Percentiles rank a stretch among this genome's conserved stretches.
These are phyloP conservation scores for Coemansia sp. DNA, from an alignment of 192 early-diverging fungal genomes.

Conservation along the genomic window DNA sequence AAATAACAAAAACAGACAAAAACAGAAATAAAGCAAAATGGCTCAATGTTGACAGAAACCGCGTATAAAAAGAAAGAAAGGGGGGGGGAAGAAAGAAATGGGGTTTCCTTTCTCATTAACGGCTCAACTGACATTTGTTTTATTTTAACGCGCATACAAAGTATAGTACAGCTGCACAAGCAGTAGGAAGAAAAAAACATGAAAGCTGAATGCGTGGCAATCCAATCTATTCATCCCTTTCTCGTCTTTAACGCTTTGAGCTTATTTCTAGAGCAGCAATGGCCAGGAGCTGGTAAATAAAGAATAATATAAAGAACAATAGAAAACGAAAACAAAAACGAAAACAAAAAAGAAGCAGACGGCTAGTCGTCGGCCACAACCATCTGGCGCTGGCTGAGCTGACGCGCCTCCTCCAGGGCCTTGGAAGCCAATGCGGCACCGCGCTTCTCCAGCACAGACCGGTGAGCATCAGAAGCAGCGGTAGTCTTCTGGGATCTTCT, in stretches of 20 bases:
- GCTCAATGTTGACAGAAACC: no score
- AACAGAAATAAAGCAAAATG: slow-evolving; percentile 9
- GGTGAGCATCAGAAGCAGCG: neutral
- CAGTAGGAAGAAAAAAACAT: no score
- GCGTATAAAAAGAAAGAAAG: no score
- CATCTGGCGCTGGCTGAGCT: slow-evolving; percentile 18
- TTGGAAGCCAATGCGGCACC: slow-evolving; percentile 18
- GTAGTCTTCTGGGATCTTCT: neutral
- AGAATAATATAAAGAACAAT: slow-evolving; percentile 2
- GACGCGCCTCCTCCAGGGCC: slow-evolving; percentile 28
- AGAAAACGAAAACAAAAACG: slow-evolving; percentile 5
- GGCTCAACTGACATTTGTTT: no score
- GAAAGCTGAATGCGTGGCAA: no score
- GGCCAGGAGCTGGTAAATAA: neutral
- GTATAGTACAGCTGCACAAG: no score
- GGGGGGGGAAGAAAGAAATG: no score
- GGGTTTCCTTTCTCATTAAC: no score
- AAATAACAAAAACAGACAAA: slow-evolving; percentile 7
- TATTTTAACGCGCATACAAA: no score
- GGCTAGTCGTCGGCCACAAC: slow-evolving; percentile 20
- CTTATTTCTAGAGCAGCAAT: no score
- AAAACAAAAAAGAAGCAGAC: neutral
- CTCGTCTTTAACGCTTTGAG: no score
- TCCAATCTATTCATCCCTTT: no score
- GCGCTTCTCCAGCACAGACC: slow-evolving; percentile 12